Evolutionary conservation across 371 early-diverging fungal genomes (phyloP).

Genomic region (Rhizopus delemar): DNA sequence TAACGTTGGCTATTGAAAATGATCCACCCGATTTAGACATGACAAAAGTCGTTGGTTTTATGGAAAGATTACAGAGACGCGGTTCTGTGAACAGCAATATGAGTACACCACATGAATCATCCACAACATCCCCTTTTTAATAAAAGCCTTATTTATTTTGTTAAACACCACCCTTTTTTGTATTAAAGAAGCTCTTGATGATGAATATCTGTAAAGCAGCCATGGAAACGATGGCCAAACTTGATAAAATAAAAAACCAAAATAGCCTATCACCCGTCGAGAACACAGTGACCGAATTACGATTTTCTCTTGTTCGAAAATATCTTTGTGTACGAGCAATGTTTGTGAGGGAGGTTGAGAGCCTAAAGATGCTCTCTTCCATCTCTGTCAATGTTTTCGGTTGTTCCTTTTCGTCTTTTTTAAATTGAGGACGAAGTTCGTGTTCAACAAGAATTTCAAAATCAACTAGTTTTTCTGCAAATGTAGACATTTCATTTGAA

Average conservation of each 20-base stretch:
- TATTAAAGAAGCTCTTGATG: slow-evolving; percentile 72
- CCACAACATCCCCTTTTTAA: not conserved
- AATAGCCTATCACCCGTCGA: slow-evolving; percentile 83
- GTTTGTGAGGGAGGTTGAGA: slow-evolving; percentile 59
- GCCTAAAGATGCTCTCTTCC: slow-evolving; percentile 63
- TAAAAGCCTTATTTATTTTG: not conserved
- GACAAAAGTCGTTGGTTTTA: slow-evolving; percentile 54
- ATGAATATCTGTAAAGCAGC: slow-evolving; percentile 86
- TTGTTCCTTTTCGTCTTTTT: slow-evolving; percentile 26
- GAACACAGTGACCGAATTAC: slow-evolving; percentile 84
- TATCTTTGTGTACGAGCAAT: slow-evolving; percentile 80
- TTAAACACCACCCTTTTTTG: slow-evolving; percentile 65
- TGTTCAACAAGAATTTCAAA: slow-evolving; percentile 86
- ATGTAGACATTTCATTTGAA: slow-evolving; percentile 82
- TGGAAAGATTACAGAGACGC: slow-evolving; percentile 46
- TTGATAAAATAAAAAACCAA: slow-evolving; percentile 84
- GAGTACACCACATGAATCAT: slow-evolving; percentile 2
- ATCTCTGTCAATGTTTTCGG: slow-evolving; percentile 44
- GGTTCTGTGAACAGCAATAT: not conserved
- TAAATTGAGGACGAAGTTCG: slow-evolving; percentile 52
- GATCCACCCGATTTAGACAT: slow-evolving; percentile 64
- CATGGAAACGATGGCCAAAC: slow-evolving; percentile 74
- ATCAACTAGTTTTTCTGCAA: slow-evolving; percentile 84
- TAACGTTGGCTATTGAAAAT: slow-evolving; percentile 71
- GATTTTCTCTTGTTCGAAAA: slow-evolving; percentile 84